Conservation (phyloP, 192 early-diverging fungal genomes). For the Backusella psychrophila region DNA sequence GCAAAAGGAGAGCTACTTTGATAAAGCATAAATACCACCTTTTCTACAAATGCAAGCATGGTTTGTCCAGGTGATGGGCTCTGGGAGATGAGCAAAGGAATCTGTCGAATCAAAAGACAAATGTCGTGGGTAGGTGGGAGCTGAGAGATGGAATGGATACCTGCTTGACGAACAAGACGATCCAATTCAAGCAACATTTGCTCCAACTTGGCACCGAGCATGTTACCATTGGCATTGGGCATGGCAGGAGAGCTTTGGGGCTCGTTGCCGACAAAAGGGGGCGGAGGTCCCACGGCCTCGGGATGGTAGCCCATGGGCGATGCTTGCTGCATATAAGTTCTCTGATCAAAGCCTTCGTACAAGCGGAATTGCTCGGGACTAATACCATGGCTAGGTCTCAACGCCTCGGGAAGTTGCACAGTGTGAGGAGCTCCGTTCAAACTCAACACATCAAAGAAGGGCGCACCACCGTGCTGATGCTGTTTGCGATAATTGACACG, state of each 20-base stretch:
- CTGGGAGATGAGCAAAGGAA: conserved; percentile 64
- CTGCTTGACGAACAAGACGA: conserved; percentile 58
- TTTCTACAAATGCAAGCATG: conserved; percentile 81
- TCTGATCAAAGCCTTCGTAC: conserved; percentile 18
- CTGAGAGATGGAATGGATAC: conserved; percentile 49
- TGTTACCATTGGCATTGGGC: neutral
- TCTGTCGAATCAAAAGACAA: conserved; percentile 66
- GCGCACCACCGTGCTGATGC: conserved; percentile 24
- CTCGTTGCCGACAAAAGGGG: neutral
- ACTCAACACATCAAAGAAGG: conserved; percentile 76
- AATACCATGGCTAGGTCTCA: conserved; percentile 16
- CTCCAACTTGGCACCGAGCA: conserved; percentile 2
- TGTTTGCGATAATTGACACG: conserved; percentile 72
- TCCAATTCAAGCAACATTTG: conserved; percentile 67
- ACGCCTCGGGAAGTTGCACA: conserved; percentile 16
- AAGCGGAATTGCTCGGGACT: conserved; percentile 15
- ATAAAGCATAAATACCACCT: conserved; percentile 82
- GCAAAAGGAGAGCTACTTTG: conserved; percentile 65
- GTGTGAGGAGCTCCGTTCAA: conserved; percentile 7
- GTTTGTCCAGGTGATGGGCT: conserved; percentile 70
- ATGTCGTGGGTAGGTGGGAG: conserved; percentile 81
- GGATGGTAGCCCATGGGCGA: conserved; percentile 3
- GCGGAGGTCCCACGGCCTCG: neutral
- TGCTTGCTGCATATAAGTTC: neutral
- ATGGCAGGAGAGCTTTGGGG: neutral